These are phyloP conservation scores for Ascochyta pisi DNA, from an alignment of 2,329 filamentous ascomycete species.

Conservation along the genomic window DNA sequence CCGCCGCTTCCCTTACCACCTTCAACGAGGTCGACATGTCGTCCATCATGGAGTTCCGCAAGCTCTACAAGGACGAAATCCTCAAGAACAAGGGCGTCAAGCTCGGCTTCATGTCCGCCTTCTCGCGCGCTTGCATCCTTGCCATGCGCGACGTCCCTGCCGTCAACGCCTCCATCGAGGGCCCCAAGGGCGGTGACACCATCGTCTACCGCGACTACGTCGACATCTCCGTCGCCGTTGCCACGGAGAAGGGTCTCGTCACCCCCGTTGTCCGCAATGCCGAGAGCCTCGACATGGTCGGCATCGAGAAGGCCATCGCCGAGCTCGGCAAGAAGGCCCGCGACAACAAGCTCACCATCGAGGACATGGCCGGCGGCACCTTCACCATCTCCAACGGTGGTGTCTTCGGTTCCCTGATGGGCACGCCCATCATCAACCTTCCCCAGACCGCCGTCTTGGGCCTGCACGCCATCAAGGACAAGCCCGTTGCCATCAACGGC, in stretches of 20 bases:
- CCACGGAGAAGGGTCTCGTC: constrained; percentile 95
- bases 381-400: constrained; percentile 98
- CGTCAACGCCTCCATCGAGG: constrained; percentile 97
- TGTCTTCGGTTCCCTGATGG: constrained; percentile 96
- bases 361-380: constrained; percentile 98
- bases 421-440: constrained; percentile 97
- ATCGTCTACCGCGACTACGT: constrained; percentile 99
- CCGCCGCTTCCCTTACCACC: constrained; percentile 92
- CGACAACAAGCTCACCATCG: constrained; percentile 95
- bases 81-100: constrained; percentile 97
- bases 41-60: constrained; percentile 94
- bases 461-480: constrained; percentile 96
- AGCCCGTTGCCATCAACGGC: constrained; percentile 85
- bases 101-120: constrained; percentile 99
- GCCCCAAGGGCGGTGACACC: constrained; percentile 91
- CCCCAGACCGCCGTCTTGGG: constrained; percentile 91
- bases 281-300: constrained; percentile 85
- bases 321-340: constrained; percentile 97
- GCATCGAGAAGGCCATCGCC: constrained; percentile 89
- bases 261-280: constrained; percentile 96
- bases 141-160: constrained; percentile 95
- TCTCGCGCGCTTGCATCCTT: constrained; percentile 85
- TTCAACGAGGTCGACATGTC: constrained; percentile 99
- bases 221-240: constrained; percentile 95
- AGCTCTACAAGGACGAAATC: constrained; percentile 94